A percentile compares a stretch with the other conserved stretches of the same genome.
Conservation (phyloP, 805 yeast genomes). For the Saccharomyces kudriavzevii region DNA sequence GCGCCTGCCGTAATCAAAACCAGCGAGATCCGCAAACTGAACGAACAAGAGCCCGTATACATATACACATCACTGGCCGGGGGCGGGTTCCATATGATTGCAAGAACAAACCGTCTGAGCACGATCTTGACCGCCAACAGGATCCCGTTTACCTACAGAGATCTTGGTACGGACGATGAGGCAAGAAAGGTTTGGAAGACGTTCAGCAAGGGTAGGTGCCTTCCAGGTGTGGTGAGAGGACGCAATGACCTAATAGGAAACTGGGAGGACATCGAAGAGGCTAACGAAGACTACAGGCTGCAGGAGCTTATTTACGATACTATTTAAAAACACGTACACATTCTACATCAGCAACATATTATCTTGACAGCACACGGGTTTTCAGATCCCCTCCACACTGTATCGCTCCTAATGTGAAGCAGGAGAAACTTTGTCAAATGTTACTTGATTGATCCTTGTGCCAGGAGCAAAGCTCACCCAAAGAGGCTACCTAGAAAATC, state of each 20-base stretch:
- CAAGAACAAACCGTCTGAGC: conserved; percentile 66
- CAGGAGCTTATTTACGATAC: conserved; percentile 59
- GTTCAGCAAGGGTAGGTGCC: conserved; percentile 56
- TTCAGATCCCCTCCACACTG: neutral
- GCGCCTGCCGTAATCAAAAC: conserved; percentile 5
- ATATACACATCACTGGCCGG: conserved; percentile 83
- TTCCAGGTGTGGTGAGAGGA: conserved; percentile 83
- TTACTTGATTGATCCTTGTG: neutral
- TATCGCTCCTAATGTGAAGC: neutral
- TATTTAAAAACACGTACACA: conserved; percentile 27
- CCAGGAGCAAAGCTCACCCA: neutral
- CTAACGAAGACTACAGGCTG: conserved; percentile 69
- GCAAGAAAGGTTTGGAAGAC: conserved; percentile 82
- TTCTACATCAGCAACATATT: neutral
- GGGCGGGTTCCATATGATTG: conserved; percentile 68
- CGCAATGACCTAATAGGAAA: conserved; percentile 77
- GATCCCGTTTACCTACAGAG: conserved; percentile 59
- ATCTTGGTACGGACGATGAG: conserved; percentile 78
- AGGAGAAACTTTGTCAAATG: neutral
- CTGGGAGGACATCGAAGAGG: conserved; percentile 78
- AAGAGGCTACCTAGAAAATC: neutral
- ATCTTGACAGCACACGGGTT: neutral
- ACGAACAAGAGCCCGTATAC: conserved; percentile 55
- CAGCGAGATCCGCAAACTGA: conserved; percentile 14
- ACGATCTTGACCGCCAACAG: conserved; percentile 71